Evolutionary conservation across 140 eudicot genomes (phyloP).

Genomic region (Senecio squalidus): DNA sequence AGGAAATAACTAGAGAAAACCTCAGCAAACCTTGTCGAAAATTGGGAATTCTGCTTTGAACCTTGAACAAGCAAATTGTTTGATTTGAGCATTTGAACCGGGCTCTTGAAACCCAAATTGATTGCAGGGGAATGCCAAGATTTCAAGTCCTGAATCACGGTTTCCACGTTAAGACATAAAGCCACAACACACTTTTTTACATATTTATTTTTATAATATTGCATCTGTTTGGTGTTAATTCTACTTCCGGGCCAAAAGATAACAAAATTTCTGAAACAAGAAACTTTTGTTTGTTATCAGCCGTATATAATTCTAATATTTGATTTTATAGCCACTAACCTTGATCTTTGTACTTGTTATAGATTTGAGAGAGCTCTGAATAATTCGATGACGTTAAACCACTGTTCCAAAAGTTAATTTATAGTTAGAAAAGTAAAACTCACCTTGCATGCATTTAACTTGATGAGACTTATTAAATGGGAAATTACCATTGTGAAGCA

Average conservation of each 20-base stretch:
- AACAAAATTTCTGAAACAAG: too few species aligned
- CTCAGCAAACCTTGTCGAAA: constrained; percentile 68
- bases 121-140: constrained; percentile 90
- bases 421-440: constrained; percentile 17
- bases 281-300: too few species aligned
- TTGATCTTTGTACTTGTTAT: constrained; percentile 85
- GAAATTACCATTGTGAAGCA: constrained; percentile 85
- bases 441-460: background rate
- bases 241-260: too few species aligned
- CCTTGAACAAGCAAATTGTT: constrained; percentile 78
- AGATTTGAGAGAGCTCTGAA: constrained; percentile 70
- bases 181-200: background rate
- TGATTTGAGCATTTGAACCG: constrained; percentile 79
- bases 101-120: constrained; percentile 97
- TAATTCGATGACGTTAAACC: constrained; percentile 86
- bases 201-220: background rate
- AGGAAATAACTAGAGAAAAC: constrained; percentile 1
- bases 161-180: constrained; percentile 5
- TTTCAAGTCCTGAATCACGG: constrained; percentile 65
- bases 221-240: background rate
- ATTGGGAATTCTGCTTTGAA: constrained; percentile 93
- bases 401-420: constrained; percentile 37
- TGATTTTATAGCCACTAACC: constrained; percentile 36
- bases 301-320: too few species aligned
- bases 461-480: constrained; percentile 1